Base-by-base conservation (phyloP, 1,139 yeast genomes). In the Lodderomyces margitis region DNA sequence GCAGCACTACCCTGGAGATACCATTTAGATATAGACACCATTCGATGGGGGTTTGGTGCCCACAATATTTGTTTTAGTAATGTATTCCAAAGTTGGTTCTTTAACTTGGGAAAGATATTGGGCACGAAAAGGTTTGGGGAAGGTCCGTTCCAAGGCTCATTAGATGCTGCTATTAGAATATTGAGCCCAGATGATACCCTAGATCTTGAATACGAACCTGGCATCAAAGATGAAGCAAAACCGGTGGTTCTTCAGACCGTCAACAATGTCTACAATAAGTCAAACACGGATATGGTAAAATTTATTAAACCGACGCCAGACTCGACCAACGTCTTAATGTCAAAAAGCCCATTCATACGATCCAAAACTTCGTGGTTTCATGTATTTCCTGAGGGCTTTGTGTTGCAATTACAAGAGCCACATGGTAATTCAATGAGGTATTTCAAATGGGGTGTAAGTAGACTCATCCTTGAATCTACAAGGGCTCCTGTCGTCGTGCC, bases 11-110 rank as follows among this genome's bases (percentile, higher is more conserved):
- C 97, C 0, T 74, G 82, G 78, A 70, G 80, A 38, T 80, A 78
- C 51, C 84, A 80, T 50, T 62, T 68, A 16, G 78, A 82, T 46
- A 66, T 87, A 12, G 85, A 82, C 48, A 76, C 80, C 43, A 78
- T 89, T 42, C 70, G 98, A 54, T 92, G 98, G 98, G 91, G 96
- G 5, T 71, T 92, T 48, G 98, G 96, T 0, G 98, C 98, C 7
- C 81, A 85, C 44, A 91, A 92, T 58, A 80, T 92, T 28, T 91
- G 98, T 58, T 92, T 92, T 60, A 78, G 81, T 21, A 80, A 71
- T 50, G 62, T 62, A 34, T 54, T 71, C 4, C 58, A 75, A 8
- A 63, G 81, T 7, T 71, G 74, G 58, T 91, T 88, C 57, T 92
- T 92, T 67, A 81, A 89, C 31, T 65, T 88, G 45, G 98, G 98